Evolutionary conservation across 2,329 filamentous ascomycete genomes (phyloP).

Genomic region (Penicillium sp.): DNA sequence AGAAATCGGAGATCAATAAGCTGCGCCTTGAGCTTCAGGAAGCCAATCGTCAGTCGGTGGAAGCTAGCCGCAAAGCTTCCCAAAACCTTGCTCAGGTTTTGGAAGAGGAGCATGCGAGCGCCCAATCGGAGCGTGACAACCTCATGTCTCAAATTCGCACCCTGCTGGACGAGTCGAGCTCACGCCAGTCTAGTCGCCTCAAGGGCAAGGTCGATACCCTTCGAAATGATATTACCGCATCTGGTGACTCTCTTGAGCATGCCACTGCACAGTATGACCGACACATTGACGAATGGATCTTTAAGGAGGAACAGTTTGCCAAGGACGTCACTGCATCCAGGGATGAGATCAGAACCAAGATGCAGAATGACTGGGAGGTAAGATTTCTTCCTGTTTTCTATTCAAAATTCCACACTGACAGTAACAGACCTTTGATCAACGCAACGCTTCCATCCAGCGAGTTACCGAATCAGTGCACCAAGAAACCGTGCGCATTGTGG

Average conservation of each 20-base stretch:
- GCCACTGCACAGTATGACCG: conserved; percentile 62
- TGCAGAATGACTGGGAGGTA: conserved; percentile 82
- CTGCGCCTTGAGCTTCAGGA: conserved; percentile 67
- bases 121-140: conserved; percentile 67
- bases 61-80: conserved; percentile 64
- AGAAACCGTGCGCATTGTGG: conserved; percentile 83
- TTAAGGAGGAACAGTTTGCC: conserved; percentile 63
- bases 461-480: conserved; percentile 84
- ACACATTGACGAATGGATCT: conserved; percentile 70
- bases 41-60: conserved; percentile 64
- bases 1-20: conserved; percentile 69
- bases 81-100: conserved; percentile 64
- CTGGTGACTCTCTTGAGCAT: conserved; percentile 61
- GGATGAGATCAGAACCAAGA: conserved; percentile 71
- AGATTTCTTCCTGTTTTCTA: conserved; percentile 27
- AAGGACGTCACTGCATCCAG: conserved; percentile 67
- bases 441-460: conserved; percentile 76
- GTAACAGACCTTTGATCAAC: conserved; percentile 63
- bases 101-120: conserved; percentile 69
- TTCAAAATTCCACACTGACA: conserved; percentile 23
- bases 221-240: conserved; percentile 60
- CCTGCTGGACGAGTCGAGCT: conserved; percentile 70
- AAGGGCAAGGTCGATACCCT: conserved; percentile 59
- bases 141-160: conserved; percentile 70
- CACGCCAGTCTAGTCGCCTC: conserved; percentile 68